phyloP scores from a whole-genome alignment of 2,329 filamentous ascomycete species.

The Cladorrhinum sp. region DNA sequence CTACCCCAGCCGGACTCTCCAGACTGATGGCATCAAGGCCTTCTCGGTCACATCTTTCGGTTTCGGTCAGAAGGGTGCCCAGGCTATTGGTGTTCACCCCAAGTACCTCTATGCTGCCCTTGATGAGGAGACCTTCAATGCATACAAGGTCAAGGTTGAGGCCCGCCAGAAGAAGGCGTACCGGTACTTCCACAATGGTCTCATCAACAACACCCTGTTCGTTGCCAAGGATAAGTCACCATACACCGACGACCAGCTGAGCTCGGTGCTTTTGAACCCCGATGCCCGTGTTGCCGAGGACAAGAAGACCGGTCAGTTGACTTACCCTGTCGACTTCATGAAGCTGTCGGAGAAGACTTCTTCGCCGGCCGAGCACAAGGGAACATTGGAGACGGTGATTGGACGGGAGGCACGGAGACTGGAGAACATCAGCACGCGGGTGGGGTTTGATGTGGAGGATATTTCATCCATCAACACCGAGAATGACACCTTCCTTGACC shows the following conservation, averaged over 20 bases:
- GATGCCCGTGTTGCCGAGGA: conserved; percentile 79
- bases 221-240: conserved; percentile 90
- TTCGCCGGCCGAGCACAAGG: conserved; percentile 48
- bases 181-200: conserved; percentile 95
- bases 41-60: conserved; percentile 99
- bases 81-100: conserved; percentile 94
- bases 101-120: conserved; percentile 95
- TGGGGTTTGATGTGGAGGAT: conserved; percentile 92
- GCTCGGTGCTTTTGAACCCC: conserved; percentile 88
- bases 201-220: conserved; percentile 98
- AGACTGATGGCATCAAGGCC: conserved; percentile 97
- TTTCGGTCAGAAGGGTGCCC: conserved; percentile 98
- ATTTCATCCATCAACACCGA: conserved; percentile 84
- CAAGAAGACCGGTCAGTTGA: conserved; percentile 80
- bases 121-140: conserved; percentile 75
- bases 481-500: conserved; percentile 89
- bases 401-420: conserved; percentile 69
- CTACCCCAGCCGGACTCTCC: conserved; percentile 90
- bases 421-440: conserved; percentile 66
- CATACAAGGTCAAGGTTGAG: conserved; percentile 85
- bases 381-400: conserved; percentile 71
- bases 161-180: conserved; percentile 98
- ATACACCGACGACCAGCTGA: conserved; percentile 84
- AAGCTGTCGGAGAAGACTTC: conserved; percentile 57
- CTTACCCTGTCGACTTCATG: conserved; percentile 67